Evolutionary conservation across 495 filamentous ascomycete genomes (phyloP).

Genomic region (Bacidia rubella): DNA sequence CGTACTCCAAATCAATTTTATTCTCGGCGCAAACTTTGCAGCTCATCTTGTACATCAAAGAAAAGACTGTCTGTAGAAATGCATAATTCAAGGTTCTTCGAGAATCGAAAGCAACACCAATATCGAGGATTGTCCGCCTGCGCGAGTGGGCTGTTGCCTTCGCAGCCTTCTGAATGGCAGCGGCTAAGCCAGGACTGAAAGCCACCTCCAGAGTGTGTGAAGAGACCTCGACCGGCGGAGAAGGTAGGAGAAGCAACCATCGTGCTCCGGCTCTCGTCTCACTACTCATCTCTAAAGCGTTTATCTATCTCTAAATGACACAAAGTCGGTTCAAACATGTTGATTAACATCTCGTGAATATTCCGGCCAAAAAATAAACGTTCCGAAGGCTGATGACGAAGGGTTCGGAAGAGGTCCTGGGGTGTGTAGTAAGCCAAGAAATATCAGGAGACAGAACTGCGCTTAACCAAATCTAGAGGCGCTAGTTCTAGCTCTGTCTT

Average conservation of each 20-base stretch:
- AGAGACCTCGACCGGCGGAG: conserved; percentile 28
- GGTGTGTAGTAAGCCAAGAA: neutral
- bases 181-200: conserved; percentile 28
- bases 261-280: neutral
- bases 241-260: conserved; percentile 34
- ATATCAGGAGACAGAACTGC: neutral
- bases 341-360: too few relatives aligned
- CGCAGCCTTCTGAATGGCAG: conserved; percentile 23
- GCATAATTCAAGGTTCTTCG: conserved; percentile 14
- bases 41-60: conserved; percentile 65
- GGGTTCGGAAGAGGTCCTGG: too few relatives aligned
- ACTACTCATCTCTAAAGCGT: too few relatives aligned
- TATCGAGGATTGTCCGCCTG: conserved; percentile 27
- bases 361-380: too few relatives aligned
- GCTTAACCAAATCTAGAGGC: neutral
- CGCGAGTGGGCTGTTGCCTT: conserved; percentile 21
- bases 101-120: conserved; percentile 25
- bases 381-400: too few relatives aligned
- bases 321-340: too few relatives aligned
- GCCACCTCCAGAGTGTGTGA: conserved; percentile 27
- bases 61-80: conserved; percentile 54
- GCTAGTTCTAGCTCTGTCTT: too few relatives aligned
- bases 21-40: conserved; percentile 50
- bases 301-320: too few relatives aligned
- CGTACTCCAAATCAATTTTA: conserved; percentile 47